phyloP scores from a whole-genome alignment of 106 monocot genomes.

The Posidonia australis region DNA sequence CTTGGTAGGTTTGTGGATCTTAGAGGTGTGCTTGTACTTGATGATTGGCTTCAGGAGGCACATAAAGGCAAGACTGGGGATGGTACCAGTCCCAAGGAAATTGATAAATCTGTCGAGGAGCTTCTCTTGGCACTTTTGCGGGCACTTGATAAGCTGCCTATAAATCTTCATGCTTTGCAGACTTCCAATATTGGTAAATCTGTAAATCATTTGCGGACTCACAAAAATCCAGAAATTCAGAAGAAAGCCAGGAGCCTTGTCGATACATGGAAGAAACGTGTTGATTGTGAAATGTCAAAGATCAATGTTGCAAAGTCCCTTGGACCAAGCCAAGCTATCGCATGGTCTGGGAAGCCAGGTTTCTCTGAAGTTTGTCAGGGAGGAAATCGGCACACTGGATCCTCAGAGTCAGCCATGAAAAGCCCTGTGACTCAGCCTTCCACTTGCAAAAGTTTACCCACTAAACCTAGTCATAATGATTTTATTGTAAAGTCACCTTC shows the following conservation, averaged over 20 bases:
- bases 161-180: constrained; percentile 76
- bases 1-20: constrained; percentile 66
- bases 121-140: constrained; percentile 66
- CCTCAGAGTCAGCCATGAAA: constrained; percentile 28
- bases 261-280: constrained; percentile 93
- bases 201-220: constrained; percentile 74
- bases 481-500: constrained; percentile 25
- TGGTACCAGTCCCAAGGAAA: constrained; percentile 52
- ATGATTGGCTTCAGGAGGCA: constrained; percentile 89
- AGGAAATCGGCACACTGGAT: constrained; percentile 21
- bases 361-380: constrained; percentile 51
- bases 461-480: constrained; percentile 40
- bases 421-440: constrained; percentile 20
- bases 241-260: constrained; percentile 82
- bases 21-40: constrained; percentile 54
- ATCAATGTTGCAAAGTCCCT: constrained; percentile 47
- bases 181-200: constrained; percentile 83
- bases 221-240: constrained; percentile 78
- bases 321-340: constrained; percentile 25
- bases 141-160: constrained; percentile 81
- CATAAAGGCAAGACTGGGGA: constrained; percentile 72
- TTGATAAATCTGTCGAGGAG: constrained; percentile 67
- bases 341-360: constrained; percentile 47
- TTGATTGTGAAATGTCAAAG: constrained; percentile 71
- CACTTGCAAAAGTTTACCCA: constrained; percentile 26